phyloP scores from a whole-genome alignment of 2,329 filamentous ascomycete genomes.

The Simplicillium aogashimaense region DNA sequence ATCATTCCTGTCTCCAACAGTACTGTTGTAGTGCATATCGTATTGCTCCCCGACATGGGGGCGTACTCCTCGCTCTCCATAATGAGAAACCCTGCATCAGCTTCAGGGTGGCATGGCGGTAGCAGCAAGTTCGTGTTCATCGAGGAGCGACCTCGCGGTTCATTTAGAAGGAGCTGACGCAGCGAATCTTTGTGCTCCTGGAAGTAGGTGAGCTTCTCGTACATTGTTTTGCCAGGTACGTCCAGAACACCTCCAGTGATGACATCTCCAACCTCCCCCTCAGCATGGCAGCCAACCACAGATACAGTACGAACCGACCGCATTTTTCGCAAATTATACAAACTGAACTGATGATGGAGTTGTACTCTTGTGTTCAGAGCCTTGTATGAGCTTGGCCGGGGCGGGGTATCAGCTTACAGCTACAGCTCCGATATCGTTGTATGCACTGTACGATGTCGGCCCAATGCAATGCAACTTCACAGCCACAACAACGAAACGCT shows the following conservation, averaged over 20 bases:
- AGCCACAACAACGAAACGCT: too few species aligned
- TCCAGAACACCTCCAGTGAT: slow-evolving; percentile 36
- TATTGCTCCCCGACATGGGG: slow-evolving; percentile 30
- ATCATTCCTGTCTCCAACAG: slow-evolving; percentile 37
- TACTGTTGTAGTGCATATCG: slow-evolving; percentile 31
- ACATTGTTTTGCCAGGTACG: slow-evolving; percentile 32
- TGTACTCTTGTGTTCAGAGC: too few species aligned
- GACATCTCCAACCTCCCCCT: slow-evolving; percentile 37
- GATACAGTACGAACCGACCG: slow-evolving; percentile 12
- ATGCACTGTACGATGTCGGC: too few species aligned
- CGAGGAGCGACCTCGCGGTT: slow-evolving; percentile 31
- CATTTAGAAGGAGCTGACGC: slow-evolving; percentile 31
- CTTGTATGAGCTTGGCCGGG: too few species aligned
- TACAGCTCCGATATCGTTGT: too few species aligned
- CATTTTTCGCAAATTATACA: not conserved
- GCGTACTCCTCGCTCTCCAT: slow-evolving; percentile 34
- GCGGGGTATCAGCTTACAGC: too few species aligned
- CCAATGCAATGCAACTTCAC: too few species aligned
- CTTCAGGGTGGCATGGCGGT: slow-evolving; percentile 29
- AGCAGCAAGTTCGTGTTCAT: slow-evolving; percentile 30
- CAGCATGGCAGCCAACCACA: slow-evolving; percentile 25
- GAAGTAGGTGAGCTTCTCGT: slow-evolving; percentile 34
- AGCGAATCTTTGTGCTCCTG: slow-evolving; percentile 25
- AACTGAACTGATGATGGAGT: too few species aligned
- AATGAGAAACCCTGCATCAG: slow-evolving; percentile 34